Evolutionary conservation across 495 filamentous ascomycete genomes (phyloP).

Genomic region (Hypoxylon fuscum): DNA sequence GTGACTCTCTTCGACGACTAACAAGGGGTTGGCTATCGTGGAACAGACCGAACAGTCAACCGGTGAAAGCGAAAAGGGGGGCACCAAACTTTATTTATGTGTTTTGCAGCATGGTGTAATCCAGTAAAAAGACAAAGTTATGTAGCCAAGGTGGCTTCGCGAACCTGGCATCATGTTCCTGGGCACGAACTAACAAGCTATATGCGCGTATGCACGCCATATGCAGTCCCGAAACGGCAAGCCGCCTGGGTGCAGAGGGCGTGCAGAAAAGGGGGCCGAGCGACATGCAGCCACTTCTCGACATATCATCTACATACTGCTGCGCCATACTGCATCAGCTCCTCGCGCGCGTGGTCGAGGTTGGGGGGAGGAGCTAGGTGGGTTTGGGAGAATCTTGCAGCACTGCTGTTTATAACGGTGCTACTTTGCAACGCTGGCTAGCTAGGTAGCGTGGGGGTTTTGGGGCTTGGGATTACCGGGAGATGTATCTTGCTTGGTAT

Average conservation of each 20-base stretch:
- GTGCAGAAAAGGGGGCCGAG: slow-evolving; percentile 33
- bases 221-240: slow-evolving; percentile 32
- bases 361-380: slow-evolving; percentile 31
- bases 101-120: slow-evolving; percentile 20
- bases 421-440: slow-evolving; percentile 38
- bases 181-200: slow-evolving; percentile 20
- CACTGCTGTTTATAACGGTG: slow-evolving; percentile 32
- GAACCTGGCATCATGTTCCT: slow-evolving; percentile 28
- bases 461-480: slow-evolving; percentile 29
- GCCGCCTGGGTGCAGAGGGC: slow-evolving; percentile 29
- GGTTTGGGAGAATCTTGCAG: slow-evolving; percentile 39
- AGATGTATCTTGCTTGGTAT: slow-evolving; percentile 33
- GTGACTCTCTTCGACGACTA: slow-evolving; percentile 16
- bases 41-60: slow-evolving; percentile 20
- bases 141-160: too few relatives aligned
- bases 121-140: not conserved
- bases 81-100: slow-evolving; percentile 34
- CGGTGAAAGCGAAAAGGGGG: slow-evolving; percentile 14
- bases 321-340: slow-evolving; percentile 29
- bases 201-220: slow-evolving; percentile 35
- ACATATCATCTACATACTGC: slow-evolving; percentile 35
- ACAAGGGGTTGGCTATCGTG: slow-evolving; percentile 12
- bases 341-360: slow-evolving; percentile 31
- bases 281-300: slow-evolving; percentile 34
- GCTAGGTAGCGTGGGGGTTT: slow-evolving; percentile 34